A percentile compares a stretch with the other conserved stretches of the same genome.
Evolutionary conservation across 768 basidiomycete species (phyloP).

Genomic region (Podaxis sp.): DNA sequence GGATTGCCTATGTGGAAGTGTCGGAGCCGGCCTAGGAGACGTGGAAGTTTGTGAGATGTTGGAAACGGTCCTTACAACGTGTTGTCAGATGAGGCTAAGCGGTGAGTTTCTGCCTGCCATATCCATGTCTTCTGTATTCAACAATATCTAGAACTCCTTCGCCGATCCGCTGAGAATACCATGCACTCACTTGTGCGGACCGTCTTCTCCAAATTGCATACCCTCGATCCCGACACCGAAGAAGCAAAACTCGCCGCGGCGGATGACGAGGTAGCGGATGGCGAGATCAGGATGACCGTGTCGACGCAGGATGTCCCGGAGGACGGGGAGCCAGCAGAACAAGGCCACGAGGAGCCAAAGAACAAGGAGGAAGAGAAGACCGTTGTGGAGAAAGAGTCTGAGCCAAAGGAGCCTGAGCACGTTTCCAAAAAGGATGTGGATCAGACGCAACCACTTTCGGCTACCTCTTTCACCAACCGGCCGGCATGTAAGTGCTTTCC

Average conservation of each 20-base stretch:
- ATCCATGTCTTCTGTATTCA: neutral
- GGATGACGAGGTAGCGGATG: slow-evolving; percentile 49
- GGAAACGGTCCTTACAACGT: slow-evolving; percentile 95
- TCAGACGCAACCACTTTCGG: slow-evolving; percentile 22
- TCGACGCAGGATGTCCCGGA: slow-evolving; percentile 30
- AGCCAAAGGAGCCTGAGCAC: slow-evolving; percentile 10
- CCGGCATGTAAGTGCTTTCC: slow-evolving; percentile 39
- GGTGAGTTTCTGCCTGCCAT: slow-evolving; percentile 52
- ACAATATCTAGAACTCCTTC: slow-evolving; percentile 67
- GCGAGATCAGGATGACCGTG: slow-evolving; percentile 64
- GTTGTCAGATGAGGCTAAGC: slow-evolving; percentile 95
- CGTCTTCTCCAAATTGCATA: slow-evolving; percentile 74
- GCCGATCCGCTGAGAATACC: slow-evolving; percentile 83
- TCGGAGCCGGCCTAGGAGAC: slow-evolving; percentile 79
- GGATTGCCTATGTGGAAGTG: slow-evolving; percentile 70
- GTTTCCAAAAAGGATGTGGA: slow-evolving; percentile 18
- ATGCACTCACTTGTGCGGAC: slow-evolving; percentile 87
- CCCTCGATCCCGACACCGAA: slow-evolving; percentile 62
- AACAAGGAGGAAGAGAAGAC: neutral
- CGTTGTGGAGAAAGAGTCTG: neutral
- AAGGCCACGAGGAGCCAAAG: slow-evolving; percentile 17
- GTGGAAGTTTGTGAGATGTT: slow-evolving; percentile 98
- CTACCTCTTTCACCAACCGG: slow-evolving; percentile 31
- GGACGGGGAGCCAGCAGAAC: slow-evolving; percentile 23
- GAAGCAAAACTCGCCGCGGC: slow-evolving; percentile 62